phyloP scores from a whole-genome alignment of 495 filamentous ascomycete species.

The Aspergillus cavernicola region DNA sequence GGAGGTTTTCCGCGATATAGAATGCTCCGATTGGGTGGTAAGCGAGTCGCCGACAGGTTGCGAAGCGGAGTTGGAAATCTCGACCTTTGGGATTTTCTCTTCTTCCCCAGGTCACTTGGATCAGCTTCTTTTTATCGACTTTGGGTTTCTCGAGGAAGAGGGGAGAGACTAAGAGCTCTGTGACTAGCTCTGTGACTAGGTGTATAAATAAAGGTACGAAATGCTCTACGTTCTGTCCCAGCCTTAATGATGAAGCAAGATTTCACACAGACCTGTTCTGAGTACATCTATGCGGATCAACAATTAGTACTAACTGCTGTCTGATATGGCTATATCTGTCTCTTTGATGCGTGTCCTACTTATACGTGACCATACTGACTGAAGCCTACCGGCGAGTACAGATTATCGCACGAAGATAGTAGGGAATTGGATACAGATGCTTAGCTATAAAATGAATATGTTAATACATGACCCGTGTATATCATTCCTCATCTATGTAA shows the following conservation, averaged over 20 bases:
- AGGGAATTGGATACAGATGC: not conserved
- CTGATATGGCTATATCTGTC: constrained; percentile 30
- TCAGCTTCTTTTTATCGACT: not conserved
- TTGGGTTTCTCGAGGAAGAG: too few relatives aligned
- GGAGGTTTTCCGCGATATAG: not conserved
- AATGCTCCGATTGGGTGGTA: constrained; percentile 16
- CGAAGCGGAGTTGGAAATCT: not conserved
- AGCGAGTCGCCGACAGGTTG: constrained; percentile 14
- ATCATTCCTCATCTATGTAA: not conserved
- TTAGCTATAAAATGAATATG: not conserved
- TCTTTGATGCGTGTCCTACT: not conserved
- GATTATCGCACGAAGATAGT: not conserved
- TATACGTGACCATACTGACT: not conserved
- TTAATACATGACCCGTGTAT: not conserved
- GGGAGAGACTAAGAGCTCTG: too few relatives aligned
- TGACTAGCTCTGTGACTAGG: too few relatives aligned
- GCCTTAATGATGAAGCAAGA: constrained; percentile 48
- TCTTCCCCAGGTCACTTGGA: too few relatives aligned
- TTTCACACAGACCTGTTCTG: constrained; percentile 59
- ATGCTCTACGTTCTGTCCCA: not conserved
- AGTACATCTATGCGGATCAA: constrained; percentile 42
- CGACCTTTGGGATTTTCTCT: too few relatives aligned
- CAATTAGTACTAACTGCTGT: constrained; percentile 49
- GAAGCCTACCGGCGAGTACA: not conserved
- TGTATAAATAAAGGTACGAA: constrained; percentile 12